Base-by-base conservation (phyloP, 441 rosid species). In the Lepidium campestre region DNA sequence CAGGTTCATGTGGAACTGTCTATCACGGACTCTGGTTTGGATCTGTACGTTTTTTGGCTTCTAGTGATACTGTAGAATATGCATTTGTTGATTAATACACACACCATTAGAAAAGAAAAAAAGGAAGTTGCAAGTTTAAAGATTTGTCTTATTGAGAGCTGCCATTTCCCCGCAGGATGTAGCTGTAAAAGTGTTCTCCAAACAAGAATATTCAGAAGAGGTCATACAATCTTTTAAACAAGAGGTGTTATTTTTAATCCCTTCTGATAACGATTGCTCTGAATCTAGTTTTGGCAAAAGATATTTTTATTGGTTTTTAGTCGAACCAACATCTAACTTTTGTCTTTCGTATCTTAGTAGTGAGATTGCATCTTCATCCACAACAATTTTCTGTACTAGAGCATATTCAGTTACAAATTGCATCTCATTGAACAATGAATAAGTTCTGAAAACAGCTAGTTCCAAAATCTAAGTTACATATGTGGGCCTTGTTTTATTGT, bases 1-100 rank as follows among this genome's bases (percentile, higher is more conserved):
- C 89, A 93, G 99, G 97, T 76, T 89, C 97, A 77, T 91, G 99
- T 57, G 99, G 99, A 72, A 93, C 93, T 57, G 99, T 93, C 17
- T 89, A 93, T 78, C 96, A 87, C 52, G 96, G 89, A 58, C 87
- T 93, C 80, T 93, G 98, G 98, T 93, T 82, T 72, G 98, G 96
- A 88, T 93, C 98, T 67, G 98, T 93, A 93, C 63, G 97, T 86
- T 79, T 55, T 29, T 34, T 64, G 15, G 57, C 70, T 84, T 78
- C 3, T 55, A 45, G 3, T 15, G 67, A 57, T 47, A 50, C 37
- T 31, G 47, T 60, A 37, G 58, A 58, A 56, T 62, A 20, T 58
- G 50, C 36, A 60, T 67, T 34, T 42, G 59, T 37, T 55, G 15
- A 9, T 47, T 47, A 46, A 27, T 39, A 31, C 22, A 25, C 41